These are phyloP conservation scores for Henningerozyma blattae DNA, from an alignment of 805 yeast species.

Conservation along the genomic window DNA sequence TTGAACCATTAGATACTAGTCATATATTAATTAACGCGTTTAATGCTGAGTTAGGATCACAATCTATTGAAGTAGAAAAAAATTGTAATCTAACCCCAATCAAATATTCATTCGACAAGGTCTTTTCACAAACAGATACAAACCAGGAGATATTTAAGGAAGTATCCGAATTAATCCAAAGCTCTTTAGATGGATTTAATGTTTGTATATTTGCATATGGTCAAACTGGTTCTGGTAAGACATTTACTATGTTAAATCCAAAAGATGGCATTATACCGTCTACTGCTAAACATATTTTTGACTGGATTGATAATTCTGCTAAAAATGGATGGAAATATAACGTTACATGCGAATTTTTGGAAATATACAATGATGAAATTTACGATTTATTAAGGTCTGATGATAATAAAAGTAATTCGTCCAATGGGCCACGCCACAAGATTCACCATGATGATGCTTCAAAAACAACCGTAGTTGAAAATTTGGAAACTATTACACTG, in stretches of 20 bases:
- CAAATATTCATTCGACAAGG: conserved; percentile 61
- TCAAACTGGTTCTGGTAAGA: conserved; percentile 94
- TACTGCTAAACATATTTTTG: conserved; percentile 62
- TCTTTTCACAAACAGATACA: conserved; percentile 43
- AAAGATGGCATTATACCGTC: conserved; percentile 73
- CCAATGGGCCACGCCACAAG: conserved; percentile 36
- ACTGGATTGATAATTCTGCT: conserved; percentile 35
- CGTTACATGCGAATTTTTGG: conserved; percentile 68
- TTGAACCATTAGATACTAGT: conserved; percentile 14
- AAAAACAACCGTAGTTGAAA: conserved; percentile 49
- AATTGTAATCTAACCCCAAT: conserved; percentile 1
- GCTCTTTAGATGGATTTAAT: conserved; percentile 76
- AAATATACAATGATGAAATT: conserved; percentile 78
- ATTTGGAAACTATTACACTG: conserved; percentile 39
- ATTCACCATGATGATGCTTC: conserved; percentile 54
- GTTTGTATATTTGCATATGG: conserved; percentile 96
- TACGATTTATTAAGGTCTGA: conserved; percentile 45
- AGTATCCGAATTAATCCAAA: conserved; percentile 76
- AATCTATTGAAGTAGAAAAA: conserved; percentile 15
- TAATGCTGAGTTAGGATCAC: conserved; percentile 19
- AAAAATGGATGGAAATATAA: conserved; percentile 52
- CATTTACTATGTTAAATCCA: conserved; percentile 72
- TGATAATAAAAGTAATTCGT: conserved; percentile 6
- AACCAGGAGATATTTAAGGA: conserved; percentile 71
- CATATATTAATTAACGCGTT: conserved; percentile 23